Percentiles rank a stretch among this genome's conserved stretches.
These are phyloP conservation scores for Pseudogymnoascus sp. DNA, from an alignment of 2,329 filamentous ascomycete genomes.

Conservation along the genomic window DNA sequence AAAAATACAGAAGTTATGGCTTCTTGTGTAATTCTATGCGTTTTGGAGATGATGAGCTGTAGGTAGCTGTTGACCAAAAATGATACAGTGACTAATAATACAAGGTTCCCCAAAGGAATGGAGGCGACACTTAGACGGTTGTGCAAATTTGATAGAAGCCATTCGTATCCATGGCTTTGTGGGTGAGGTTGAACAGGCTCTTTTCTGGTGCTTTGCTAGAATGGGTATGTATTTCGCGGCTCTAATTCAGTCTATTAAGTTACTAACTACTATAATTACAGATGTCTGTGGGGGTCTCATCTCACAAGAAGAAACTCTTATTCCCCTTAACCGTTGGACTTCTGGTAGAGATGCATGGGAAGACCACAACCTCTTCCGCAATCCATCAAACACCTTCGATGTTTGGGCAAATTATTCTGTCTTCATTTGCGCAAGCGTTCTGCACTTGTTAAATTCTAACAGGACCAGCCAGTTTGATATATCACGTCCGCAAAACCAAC, in stretches of 20 bases:
- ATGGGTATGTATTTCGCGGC: conserved; percentile 33
- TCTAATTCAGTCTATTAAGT: neutral
- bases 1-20: conserved; percentile 44
- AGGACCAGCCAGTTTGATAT: neutral
- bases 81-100: neutral
- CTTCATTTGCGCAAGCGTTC: conserved; percentile 39
- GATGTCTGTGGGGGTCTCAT: conserved; percentile 47
- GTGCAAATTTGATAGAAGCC: conserved; percentile 43
- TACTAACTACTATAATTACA: conserved; percentile 15
- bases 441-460: conserved; percentile 30
- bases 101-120: conserved; percentile 38
- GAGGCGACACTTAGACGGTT: conserved; percentile 46
- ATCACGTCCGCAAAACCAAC: conserved; percentile 12
- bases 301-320: conserved; percentile 43
- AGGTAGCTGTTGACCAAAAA: conserved; percentile 16
- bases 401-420: conserved; percentile 46
- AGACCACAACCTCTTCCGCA: conserved; percentile 30
- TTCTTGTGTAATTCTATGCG: conserved; percentile 46
- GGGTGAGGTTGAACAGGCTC: conserved; percentile 41
- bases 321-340: conserved; percentile 42
- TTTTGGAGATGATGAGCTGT: conserved; percentile 47
- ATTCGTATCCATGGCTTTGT: conserved; percentile 45
- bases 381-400: conserved; percentile 31
- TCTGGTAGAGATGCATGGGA: conserved; percentile 22
- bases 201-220: conserved; percentile 49